Evolutionary conservation across 257 asterid genomes (phyloP).

Genomic region (Plantago major): DNA sequence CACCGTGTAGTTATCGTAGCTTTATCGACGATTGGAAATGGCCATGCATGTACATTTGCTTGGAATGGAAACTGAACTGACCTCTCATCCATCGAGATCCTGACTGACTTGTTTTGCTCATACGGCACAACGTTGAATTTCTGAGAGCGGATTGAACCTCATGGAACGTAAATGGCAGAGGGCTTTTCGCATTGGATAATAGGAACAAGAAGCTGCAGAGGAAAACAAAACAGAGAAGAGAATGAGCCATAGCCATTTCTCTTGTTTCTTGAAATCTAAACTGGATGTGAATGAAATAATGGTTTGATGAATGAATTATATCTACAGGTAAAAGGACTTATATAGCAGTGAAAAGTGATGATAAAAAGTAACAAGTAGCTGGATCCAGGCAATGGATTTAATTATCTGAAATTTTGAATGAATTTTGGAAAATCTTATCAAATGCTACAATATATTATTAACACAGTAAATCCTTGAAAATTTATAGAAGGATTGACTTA

Average conservation of each 20-base stretch:
- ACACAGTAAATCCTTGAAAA: too few relatives aligned
- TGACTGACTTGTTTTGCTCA: constrained; percentile 30
- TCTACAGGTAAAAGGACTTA: too few relatives aligned
- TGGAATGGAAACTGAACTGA: constrained; percentile 40
- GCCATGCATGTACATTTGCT: constrained; percentile 27
- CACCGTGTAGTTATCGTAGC: constrained; percentile 36
- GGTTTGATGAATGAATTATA: too few relatives aligned
- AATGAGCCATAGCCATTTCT: neutral
- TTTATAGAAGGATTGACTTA: too few relatives aligned
- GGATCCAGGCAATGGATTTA: too few relatives aligned
- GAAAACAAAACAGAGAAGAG: constrained; percentile 1
- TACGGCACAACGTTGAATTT: constrained; percentile 24
- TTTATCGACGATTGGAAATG: constrained; percentile 35
- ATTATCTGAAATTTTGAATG: too few relatives aligned
- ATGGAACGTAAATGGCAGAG: constrained; percentile 16
- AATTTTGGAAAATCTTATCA: too few relatives aligned
- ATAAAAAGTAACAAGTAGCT: too few relatives aligned
- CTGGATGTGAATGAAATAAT: too few relatives aligned
- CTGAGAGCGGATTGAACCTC: constrained; percentile 28
- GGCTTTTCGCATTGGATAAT: neutral
- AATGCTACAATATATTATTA: too few relatives aligned
- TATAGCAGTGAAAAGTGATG: too few relatives aligned
- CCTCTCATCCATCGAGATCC: constrained; percentile 30
- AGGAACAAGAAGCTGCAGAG: neutral
- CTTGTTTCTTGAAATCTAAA: too few relatives aligned